These are phyloP conservation scores for Letharia columbiana DNA, from an alignment of 495 filamentous ascomycete species.

Conservation along the genomic window DNA sequence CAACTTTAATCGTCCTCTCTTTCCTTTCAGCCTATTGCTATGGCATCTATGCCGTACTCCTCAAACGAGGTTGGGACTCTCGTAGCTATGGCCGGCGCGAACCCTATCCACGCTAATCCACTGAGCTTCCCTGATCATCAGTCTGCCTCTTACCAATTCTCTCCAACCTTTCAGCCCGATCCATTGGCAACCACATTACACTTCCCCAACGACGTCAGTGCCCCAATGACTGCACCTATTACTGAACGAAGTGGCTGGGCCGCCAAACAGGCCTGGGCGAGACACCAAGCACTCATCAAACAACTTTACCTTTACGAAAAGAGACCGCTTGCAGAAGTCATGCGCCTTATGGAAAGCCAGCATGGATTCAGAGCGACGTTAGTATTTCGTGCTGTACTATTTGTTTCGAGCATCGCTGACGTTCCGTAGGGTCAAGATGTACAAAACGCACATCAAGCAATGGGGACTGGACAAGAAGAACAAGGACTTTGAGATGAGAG, in stretches of 20 bases:
- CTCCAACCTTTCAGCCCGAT: neutral
- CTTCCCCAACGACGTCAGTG: neutral
- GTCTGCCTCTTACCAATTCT: neutral
- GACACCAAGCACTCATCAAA: slow-evolving; percentile 9
- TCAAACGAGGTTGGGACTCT: neutral
- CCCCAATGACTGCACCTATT: neutral
- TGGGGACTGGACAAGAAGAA: slow-evolving; percentile 29
- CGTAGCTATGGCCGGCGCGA: neutral
- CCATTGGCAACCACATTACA: neutral
- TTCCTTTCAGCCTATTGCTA: neutral
- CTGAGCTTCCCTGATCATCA: neutral
- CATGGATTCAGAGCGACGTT: slow-evolving; percentile 28
- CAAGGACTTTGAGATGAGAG: slow-evolving; percentile 29
- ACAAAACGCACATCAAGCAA: slow-evolving; percentile 26
- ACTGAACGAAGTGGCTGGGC: neutral
- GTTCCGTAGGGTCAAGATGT: slow-evolving; percentile 18
- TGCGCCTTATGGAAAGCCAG: slow-evolving; percentile 22
- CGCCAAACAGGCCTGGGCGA: slow-evolving; percentile 1
- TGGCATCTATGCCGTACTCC: too few relatives aligned
- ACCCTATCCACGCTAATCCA: neutral
- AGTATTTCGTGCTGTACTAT: slow-evolving; percentile 4
- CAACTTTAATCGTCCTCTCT: neutral
- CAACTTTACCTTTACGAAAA: slow-evolving; percentile 16
- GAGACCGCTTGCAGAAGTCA: slow-evolving; percentile 19
- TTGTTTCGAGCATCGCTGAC: neutral